Conservation (phyloP, 106 monocot genomes). For the Gastrodia elata region DNA sequence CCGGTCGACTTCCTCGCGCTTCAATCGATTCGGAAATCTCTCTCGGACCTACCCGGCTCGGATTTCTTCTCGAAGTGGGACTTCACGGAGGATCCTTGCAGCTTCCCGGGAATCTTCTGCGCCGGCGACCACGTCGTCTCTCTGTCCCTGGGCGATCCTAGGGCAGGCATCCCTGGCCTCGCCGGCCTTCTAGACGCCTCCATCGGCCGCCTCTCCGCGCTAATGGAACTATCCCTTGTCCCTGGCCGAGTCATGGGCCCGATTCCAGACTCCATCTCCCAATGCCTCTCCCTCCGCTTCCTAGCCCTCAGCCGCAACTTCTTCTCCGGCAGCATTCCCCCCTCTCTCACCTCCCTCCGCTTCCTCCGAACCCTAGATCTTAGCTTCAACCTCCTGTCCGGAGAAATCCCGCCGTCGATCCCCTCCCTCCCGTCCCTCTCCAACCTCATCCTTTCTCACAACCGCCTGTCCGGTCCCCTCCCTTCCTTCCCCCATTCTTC, state of each 20-base stretch:
- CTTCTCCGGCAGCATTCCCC: constrained; percentile 46
- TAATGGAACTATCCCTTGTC: constrained; percentile 56
- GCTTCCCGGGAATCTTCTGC: constrained; percentile 59
- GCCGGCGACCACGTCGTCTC: constrained; percentile 29
- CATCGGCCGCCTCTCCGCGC: constrained; percentile 31
- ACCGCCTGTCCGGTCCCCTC: constrained; percentile 39
- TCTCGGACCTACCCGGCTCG: constrained; percentile 61
- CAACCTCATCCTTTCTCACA: constrained; percentile 58
- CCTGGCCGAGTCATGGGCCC: constrained; percentile 50
- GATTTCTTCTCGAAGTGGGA: constrained; percentile 48
- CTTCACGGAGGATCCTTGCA: constrained; percentile 65
- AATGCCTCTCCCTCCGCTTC: constrained; percentile 41
- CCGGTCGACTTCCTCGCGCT: constrained; percentile 62
- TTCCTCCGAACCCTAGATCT: constrained; percentile 46
- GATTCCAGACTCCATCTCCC: constrained; percentile 30
- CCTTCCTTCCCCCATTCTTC: constrained; percentile 31
- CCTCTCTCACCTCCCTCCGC: constrained; percentile 23
- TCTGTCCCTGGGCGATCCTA: constrained; percentile 53
- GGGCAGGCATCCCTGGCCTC: constrained; percentile 57
- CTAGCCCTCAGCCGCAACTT: constrained; percentile 52
- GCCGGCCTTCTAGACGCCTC: constrained; percentile 42
- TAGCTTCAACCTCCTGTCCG: constrained; percentile 64
- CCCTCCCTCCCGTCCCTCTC: constrained; percentile 24
- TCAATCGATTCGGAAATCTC: constrained; percentile 43
- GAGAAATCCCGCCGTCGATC: constrained; percentile 29